These are phyloP conservation scores for Ephemerocybe angulata DNA, from an alignment of 768 basidiomycete genomes.

Conservation along the genomic window DNA sequence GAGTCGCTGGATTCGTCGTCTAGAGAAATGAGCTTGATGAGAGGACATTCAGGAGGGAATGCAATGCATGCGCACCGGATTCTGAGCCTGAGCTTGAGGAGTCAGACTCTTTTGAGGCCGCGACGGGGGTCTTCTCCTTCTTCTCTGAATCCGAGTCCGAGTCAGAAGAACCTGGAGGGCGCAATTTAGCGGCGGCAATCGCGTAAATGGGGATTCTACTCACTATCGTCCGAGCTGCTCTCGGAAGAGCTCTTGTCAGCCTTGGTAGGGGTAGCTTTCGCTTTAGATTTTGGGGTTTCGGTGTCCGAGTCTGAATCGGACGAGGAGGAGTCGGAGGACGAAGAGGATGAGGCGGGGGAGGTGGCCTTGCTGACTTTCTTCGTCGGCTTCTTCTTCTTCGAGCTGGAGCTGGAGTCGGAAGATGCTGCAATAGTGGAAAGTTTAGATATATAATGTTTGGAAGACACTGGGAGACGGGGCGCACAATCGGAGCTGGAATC, in stretches of 20 bases:
- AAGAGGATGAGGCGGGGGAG: slow-evolving; percentile 16
- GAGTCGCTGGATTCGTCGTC: slow-evolving; percentile 1
- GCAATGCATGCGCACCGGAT: slow-evolving; percentile 18
- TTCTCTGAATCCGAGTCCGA: slow-evolving; percentile 13
- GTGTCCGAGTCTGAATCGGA: slow-evolving; percentile 27
- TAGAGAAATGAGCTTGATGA: background rate
- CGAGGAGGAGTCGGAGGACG: slow-evolving; percentile 21
- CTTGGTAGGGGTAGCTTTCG: slow-evolving; percentile 5
- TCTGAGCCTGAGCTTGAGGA: slow-evolving; percentile 22
- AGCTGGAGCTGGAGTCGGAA: slow-evolving; percentile 6
- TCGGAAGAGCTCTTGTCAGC: slow-evolving; percentile 11
- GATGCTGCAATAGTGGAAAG: slow-evolving; percentile 4
- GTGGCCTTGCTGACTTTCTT: slow-evolving; percentile 15
- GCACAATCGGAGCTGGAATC: slow-evolving; percentile 22
- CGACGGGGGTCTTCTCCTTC: background rate
- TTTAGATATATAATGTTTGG: background rate
- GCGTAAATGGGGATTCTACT: background rate
- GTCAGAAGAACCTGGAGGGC: slow-evolving; percentile 23
- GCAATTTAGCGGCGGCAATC: background rate
- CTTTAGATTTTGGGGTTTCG: slow-evolving; percentile 11
- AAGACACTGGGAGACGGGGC: background rate
- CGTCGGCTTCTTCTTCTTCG: slow-evolving; percentile 24
- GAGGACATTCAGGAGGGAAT: background rate
- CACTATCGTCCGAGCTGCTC: slow-evolving; percentile 11
- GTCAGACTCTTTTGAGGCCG: background rate